Base-by-base conservation (phyloP, 345 rosid species). In the Gossypium stocksii region DNA sequence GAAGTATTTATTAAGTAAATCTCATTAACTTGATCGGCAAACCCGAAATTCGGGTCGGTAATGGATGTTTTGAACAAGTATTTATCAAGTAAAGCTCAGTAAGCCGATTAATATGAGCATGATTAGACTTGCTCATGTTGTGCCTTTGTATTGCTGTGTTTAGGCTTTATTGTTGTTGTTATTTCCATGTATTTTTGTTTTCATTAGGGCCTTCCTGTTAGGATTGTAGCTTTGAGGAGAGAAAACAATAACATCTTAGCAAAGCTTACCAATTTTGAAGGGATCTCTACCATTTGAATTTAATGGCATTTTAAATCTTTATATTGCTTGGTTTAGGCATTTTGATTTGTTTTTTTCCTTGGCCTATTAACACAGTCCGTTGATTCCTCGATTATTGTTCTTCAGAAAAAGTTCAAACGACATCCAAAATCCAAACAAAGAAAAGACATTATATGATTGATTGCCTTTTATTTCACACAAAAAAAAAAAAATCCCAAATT, bases 41-140 rank as follows among this genome's bases (percentile, higher is more conserved):
- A 91, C 74, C 96, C 90, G 0, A 96, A 94, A 84, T 94, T 89
- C 29, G 94, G 93, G 46, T 78, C 91, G 2, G 93, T 94, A 4
- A 94, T 91, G 92, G 97, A 91, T 84, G 94, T 87, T 72, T 79
- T 91, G 80, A 84, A 84, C 86, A 78, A 66, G 17, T 89, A 82
- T 85, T 79, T 90, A 84, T 25, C 14, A 23, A 59, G 64, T 59
- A 59, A 59, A 59, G 17, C 38, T 0, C n/a, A 60, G 27, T 27
- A 60, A 29, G 65, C 65, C 7, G 11, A 20, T 52, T 51, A 27
- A 53, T 57, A 12, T 25, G 60, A 71, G 71, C 74, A 15, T 51
- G 3, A 15, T 29, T 71, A 81, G 77, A 64, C 66, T 64, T 64
- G 63, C 57, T 34, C 41, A 17, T 73, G 62, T 48, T 73, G 56